Evolutionary conservation across 2,329 filamentous ascomycete genomes (phyloP).

Genomic region (Aspergillus sp.): DNA sequence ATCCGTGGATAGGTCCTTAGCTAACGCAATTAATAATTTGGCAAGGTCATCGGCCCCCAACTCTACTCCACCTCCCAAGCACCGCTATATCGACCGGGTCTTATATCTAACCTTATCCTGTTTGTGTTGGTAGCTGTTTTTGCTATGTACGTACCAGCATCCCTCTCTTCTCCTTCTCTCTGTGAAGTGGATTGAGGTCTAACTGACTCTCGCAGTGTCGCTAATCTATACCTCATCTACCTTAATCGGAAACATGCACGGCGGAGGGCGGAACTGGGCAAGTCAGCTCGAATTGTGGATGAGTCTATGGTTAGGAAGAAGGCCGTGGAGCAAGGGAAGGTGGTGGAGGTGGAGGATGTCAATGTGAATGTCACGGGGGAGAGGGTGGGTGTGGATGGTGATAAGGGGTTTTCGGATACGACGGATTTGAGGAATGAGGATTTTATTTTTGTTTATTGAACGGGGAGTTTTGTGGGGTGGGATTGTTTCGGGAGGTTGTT

Average conservation of each 20-base stretch:
- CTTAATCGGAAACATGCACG: constrained; percentile 35
- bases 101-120: constrained; percentile 38
- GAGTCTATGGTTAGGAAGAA: constrained; percentile 38
- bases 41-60: constrained; percentile 32
- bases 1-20: too few species aligned
- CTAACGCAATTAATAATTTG: too few species aligned
- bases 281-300: constrained; percentile 31
- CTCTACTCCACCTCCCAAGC: constrained; percentile 38
- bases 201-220: constrained; percentile 20
- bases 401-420: constrained; percentile 19
- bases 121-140: constrained; percentile 34
- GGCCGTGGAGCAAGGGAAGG: constrained; percentile 11
- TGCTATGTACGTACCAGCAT: too few species aligned
- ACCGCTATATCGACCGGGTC: constrained; percentile 35
- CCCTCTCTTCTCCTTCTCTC: neutral
- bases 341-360: constrained; percentile 12
- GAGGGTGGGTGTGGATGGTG: neutral
- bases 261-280: constrained; percentile 32
- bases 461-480: too few species aligned
- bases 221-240: constrained; percentile 33
- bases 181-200: neutral
- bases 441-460: constrained; percentile 22
- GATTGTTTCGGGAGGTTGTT: neutral
- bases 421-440: constrained; percentile 24
- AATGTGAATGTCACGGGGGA: neutral